Evolutionary conservation across 768 basidiomycete genomes (phyloP).

Genomic region (Strobilomyces dryophilus): DNA sequence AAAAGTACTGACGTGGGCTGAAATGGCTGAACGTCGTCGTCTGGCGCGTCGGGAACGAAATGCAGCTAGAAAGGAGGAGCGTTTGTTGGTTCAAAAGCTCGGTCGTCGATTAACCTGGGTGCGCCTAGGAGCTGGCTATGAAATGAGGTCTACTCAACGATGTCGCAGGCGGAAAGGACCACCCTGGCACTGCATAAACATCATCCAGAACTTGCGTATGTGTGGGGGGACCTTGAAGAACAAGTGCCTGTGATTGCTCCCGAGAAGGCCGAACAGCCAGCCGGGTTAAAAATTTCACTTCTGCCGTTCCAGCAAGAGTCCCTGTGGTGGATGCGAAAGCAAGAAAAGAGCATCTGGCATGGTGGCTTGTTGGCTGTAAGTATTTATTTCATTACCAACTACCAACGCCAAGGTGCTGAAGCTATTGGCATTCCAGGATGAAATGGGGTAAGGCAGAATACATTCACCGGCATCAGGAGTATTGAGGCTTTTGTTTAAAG

Average conservation of each 20-base stretch:
- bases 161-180: slow-evolving; percentile 64
- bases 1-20: slow-evolving; percentile 6
- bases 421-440: slow-evolving; percentile 48
- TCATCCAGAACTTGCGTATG: slow-evolving; percentile 76
- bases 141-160: neutral
- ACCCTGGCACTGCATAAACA: slow-evolving; percentile 57
- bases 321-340: slow-evolving; percentile 92
- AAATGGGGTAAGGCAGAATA: slow-evolving; percentile 70
- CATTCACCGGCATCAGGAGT: neutral
- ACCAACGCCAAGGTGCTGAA: slow-evolving; percentile 6
- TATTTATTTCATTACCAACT: slow-evolving; percentile 6
- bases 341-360: slow-evolving; percentile 81
- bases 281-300: slow-evolving; percentile 76
- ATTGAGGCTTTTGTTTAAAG: slow-evolving; percentile 33
- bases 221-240: slow-evolving; percentile 84
- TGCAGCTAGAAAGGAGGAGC: slow-evolving; percentile 45
- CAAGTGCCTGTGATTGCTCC: slow-evolving; percentile 60
- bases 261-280: slow-evolving; percentile 71
- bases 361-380: slow-evolving; percentile 91
- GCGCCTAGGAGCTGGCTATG: slow-evolving; percentile 24
- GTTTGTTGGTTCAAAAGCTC: slow-evolving; percentile 47
- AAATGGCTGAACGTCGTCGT: slow-evolving; percentile 9
- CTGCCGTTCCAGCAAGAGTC: slow-evolving; percentile 96
- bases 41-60: slow-evolving; percentile 20
- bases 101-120: slow-evolving; percentile 76